Conservation (phyloP, 2,329 filamentous ascomycete species). For the Alternaria sp. region DNA sequence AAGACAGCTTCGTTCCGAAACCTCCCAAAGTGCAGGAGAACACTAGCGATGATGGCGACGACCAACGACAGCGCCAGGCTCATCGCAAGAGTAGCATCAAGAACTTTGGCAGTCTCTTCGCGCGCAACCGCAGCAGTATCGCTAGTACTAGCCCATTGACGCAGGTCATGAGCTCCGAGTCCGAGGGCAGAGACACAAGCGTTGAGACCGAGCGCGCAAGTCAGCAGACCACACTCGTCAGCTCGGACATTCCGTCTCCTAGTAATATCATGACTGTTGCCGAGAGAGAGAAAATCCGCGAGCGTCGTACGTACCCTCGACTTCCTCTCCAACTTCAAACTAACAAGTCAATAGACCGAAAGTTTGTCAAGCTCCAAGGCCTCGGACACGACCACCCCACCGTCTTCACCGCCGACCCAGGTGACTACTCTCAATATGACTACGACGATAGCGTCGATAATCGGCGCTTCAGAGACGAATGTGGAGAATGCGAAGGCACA, state of each 20-base stretch:
- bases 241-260: not conserved
- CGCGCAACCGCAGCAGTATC: not conserved
- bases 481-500: not conserved
- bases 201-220: not conserved
- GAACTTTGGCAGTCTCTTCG: conserved; percentile 3
- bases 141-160: not conserved
- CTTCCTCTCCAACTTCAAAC: not conserved
- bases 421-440: not conserved
- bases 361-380: not conserved
- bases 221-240: not conserved
- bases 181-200: not conserved
- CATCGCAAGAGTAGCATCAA: not conserved
- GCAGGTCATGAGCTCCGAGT: not conserved
- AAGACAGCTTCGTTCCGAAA: not conserved
- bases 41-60: not conserved
- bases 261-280: not conserved
- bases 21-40: not conserved
- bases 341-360: not conserved
- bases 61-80: not conserved
- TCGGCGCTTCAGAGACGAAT: not conserved
- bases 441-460: not conserved
- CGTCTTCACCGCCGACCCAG: not conserved
- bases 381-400: not conserved
- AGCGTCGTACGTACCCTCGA: not conserved
- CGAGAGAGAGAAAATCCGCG: not conserved